Base-by-base conservation (phyloP, 2,329 filamentous ascomycete species). In the Fusarium sp. region DNA sequence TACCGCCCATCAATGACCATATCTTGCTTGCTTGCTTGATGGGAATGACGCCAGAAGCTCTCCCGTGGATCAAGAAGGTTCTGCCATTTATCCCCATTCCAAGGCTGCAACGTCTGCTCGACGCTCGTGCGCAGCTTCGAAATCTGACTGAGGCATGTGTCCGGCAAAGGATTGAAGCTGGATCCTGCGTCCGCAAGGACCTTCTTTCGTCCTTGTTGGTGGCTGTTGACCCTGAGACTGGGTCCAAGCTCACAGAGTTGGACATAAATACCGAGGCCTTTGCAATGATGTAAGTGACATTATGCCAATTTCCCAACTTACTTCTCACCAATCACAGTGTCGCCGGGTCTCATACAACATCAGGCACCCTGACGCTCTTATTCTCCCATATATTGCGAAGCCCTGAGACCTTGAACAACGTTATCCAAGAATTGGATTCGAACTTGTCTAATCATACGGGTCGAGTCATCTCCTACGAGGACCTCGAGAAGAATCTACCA, bases 401-500 rank as follows among this genome's bases (percentile, higher is more conserved):
- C 24, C 18, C 24, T 2, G 10, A 28, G 8, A 9, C 7, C 5
- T 11, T 54, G 6, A 6, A 38, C 0, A 22, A 12, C 4, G 24
- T 54, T 6, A 13, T 22, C 5, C 9, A 22, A 54, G 51, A 54
- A 12, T 13, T 38, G 8, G 35, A 38, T 38, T 17, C 24, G 5
- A 38, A 22, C 3, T 26, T 54, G 0, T 8, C 24, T 7, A 11
- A 38, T 9, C 3, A 38, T 11, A 13, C 6, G 0, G 17, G 18
- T 8, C 24, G 0, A 28, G 51, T n/a, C 2, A n/a, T 28, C 9
- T 6, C 51, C 2, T 54, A 28, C 11, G 4, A 8, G 1, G 6
- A 24, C 14, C 51, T 28, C 15, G 51, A 54, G 35, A 54, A 54
- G 12, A 24, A 54, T 17, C 24, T 39, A 17, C 24, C 35, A 1